Evolutionary conservation across 1,139 yeast genomes (phyloP).

Genomic region (Candida pseudocylindracea): DNA sequence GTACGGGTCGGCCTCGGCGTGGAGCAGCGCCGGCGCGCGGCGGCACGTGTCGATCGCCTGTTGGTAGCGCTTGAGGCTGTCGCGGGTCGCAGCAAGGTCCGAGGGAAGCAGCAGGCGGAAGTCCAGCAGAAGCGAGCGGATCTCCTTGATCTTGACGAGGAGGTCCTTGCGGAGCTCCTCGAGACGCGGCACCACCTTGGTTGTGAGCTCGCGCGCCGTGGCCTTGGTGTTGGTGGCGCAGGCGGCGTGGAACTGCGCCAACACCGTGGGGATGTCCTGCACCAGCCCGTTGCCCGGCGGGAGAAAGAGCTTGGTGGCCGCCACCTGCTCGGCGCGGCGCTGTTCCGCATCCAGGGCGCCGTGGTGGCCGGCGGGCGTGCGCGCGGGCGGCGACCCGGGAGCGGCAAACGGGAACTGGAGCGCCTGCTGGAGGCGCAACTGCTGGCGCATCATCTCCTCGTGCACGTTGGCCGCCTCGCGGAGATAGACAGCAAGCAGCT

Average conservation of each 20-base stretch:
- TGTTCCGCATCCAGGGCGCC: constrained; percentile 9
- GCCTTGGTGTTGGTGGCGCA: constrained; percentile 45
- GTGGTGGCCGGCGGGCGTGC: constrained; percentile 1
- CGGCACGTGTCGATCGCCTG: constrained; percentile 16
- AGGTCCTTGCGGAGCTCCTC: constrained; percentile 74
- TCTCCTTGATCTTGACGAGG: constrained; percentile 69
- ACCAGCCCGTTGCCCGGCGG: constrained; percentile 68
- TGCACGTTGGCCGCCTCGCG: constrained; percentile 67
- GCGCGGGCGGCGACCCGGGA: constrained; percentile 2
- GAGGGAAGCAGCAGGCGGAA: constrained; percentile 54
- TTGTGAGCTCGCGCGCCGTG: constrained; percentile 49
- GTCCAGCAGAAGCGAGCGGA: constrained; percentile 59
- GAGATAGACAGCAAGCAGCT: constrained; percentile 51
- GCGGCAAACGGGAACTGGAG: constrained; percentile 2
- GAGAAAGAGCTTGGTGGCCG: constrained; percentile 24
- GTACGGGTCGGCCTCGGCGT: constrained; percentile 56
- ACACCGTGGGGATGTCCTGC: constrained; percentile 58
- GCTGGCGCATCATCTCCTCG: constrained; percentile 74
- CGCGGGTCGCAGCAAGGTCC: constrained; percentile 44
- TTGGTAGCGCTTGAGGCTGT: constrained; percentile 23
- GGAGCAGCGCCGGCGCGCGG: constrained; percentile 10
- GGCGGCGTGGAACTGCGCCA: constrained; percentile 53
- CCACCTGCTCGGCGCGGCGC: constrained; percentile 4
- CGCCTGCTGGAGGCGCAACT: constrained; percentile 61
- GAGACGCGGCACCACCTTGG: constrained; percentile 55